phyloP scores from a whole-genome alignment of 2,329 filamentous ascomycete species.

The Eutypa lata region DNA sequence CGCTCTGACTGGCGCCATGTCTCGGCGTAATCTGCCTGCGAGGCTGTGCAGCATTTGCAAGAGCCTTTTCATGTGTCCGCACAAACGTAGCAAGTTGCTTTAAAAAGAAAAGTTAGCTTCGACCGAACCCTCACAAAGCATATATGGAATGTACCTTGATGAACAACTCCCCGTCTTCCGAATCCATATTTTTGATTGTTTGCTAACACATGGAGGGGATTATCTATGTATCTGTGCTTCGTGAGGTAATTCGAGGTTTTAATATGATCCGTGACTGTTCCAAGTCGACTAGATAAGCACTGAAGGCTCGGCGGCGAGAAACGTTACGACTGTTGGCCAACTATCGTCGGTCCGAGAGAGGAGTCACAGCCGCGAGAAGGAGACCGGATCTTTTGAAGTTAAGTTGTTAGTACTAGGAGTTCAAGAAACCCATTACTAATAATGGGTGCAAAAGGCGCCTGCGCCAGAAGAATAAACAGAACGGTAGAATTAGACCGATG shows the following conservation, averaged over 20 bases:
- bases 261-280: too few relatives aligned
- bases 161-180: conserved; percentile 86
- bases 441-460: not conserved
- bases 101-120: conserved; percentile 30
- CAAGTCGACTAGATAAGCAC: too few relatives aligned
- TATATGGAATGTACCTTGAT: conserved; percentile 67
- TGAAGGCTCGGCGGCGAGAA: too few relatives aligned
- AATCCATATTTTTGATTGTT: conserved; percentile 64
- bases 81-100: conserved; percentile 96
- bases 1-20: conserved; percentile 66
- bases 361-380: too few relatives aligned
- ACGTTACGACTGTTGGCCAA: too few relatives aligned
- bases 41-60: conserved; percentile 91
- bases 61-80: conserved; percentile 92
- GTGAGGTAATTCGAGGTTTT: too few relatives aligned
- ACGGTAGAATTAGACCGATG: not conserved
- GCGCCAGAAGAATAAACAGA: not conserved
- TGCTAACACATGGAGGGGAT: conserved; percentile 43
- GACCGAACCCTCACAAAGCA: conserved; percentile 68
- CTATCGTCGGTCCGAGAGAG: too few relatives aligned
- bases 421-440: not conserved
- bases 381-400: too few relatives aligned
- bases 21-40: conserved; percentile 68
- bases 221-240: not conserved
- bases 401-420: not conserved